Base-by-base conservation (phyloP, 148 eudicot species). In the Drosera capensis region DNA sequence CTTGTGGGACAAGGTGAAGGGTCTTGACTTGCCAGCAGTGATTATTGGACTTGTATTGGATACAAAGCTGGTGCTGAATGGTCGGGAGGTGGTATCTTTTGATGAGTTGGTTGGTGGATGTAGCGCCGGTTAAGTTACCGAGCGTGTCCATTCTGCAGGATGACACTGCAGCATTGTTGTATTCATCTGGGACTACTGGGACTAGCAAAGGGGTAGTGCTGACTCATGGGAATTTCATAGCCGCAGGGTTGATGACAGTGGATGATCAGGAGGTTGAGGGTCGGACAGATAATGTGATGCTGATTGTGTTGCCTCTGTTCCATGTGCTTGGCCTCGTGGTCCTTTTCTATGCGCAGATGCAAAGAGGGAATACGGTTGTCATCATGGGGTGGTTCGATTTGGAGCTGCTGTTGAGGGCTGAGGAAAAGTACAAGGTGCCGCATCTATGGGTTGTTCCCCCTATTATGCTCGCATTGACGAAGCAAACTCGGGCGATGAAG, bases 171-270 rank as follows among this genome's bases (percentile, higher is more conserved):
- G 80, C 71, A 1, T 59, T 78, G 55, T 21, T 82, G 55, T 82
- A 82, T 49, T 78, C 94, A 5, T 82, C 94, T 8, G 94, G 94
- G 0, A 82, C 94, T 0, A 82, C 86, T 5, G 86, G 94, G 43
- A 25, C 43, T 1, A 82, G 86, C 23, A 82, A 82, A 44, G 95
- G 92, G 8, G 92, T 78, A 49, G 26, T 80, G 0, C 52, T 85
- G 42, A 80, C 63, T 40, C 95, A 85, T 37, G 25, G 71, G 52
- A 85, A 80, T 20, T 80, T 85, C 43, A 70, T 84, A 8, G 59
- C 82, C 3, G 56, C 77, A 0, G 38, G 82, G 14, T 18, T 72
- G 15, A 75, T 74, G 95, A 23, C 68, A 5, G 14, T 63, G 1
- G 20, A 56, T 4, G 95, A 78, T 60, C 78, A 72, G 26, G 82